Evolutionary conservation across 148 eudicot species (phyloP), one percentile per base, ranked within the genome.

Genomic region (Fallopia convolvulus): DNA sequence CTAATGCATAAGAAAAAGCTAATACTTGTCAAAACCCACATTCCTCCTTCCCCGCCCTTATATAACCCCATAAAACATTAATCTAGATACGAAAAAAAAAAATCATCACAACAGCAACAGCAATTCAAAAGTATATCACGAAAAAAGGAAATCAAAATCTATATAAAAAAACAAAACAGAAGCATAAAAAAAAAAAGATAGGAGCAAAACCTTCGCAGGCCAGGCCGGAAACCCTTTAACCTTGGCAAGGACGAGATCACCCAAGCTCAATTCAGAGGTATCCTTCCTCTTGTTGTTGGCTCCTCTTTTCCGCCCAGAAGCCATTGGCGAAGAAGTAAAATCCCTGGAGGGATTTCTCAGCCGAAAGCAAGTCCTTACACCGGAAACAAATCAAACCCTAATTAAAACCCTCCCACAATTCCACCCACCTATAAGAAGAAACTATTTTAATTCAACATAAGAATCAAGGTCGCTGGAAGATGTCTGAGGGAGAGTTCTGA

Each of bases 181-280:
- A 77, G 32, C 73, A 23, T 18, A 30, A 39, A 12, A 50, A 15
- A 70, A 39, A 0, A 61, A 15, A n/a, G 12, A 36, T 36, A 23
- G 8, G 10, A 36, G 36, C 68, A 30, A 11, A 76, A 93, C 98
- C 98, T 91, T 91, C 72, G 98, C 98, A 76, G 98, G 98, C 98
- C 98, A 93, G 61, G 94, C 87, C 74, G 98, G 98, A 58, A 86
- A 89, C 0, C 98, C 98, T 86, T 90, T 93, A 72, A 93, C 98
- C 82, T 93, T 93, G 75, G 98, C 98, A 40, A 93, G 98, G 41
- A 93, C 98, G 26, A 93, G 94, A 89, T 93, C 98, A 76, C 98
- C 98, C 74, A 91, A 77, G 11, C 83, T 79, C 87, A 93, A 88
- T 76, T 84, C 87, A 41, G 52, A 79, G 56, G 58, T 84, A 63